Evolutionary conservation across 2,329 filamentous ascomycete genomes (phyloP).

Genomic region (Clonostachys byssicola): DNA sequence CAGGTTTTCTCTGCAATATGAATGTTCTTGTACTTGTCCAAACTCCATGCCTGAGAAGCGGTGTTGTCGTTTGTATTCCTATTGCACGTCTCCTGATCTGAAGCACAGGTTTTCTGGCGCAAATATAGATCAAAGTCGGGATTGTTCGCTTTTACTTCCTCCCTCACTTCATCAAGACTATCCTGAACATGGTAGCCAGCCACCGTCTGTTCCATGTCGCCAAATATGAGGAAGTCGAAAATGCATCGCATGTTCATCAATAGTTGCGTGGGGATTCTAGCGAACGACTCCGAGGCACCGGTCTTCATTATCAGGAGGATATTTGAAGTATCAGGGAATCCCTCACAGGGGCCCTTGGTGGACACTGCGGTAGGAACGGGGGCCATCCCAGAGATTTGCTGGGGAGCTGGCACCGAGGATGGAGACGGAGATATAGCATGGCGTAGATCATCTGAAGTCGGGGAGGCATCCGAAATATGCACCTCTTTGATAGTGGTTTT

Average conservation of each 20-base stretch:
- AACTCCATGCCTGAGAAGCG: conserved; percentile 36
- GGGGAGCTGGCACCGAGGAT: too few relatives aligned
- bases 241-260: conserved; percentile 46
- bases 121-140: conserved; percentile 46
- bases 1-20: conserved; percentile 54
- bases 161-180: conserved; percentile 37
- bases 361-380: not conserved
- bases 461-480: too few relatives aligned
- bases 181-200: conserved; percentile 39
- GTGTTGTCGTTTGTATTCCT: conserved; percentile 17
- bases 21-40: conserved; percentile 61
- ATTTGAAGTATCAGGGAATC: conserved; percentile 37
- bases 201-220: conserved; percentile 47
- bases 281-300: conserved; percentile 48
- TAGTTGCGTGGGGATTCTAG: conserved; percentile 48
- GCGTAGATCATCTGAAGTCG: too few relatives aligned
- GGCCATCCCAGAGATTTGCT: too few relatives aligned
- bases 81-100: conserved; percentile 39
- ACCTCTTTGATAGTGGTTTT: too few relatives aligned
- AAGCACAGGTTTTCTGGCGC: conserved; percentile 36
- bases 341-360: conserved; percentile 22
- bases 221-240: conserved; percentile 50
- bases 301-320: conserved; percentile 53
- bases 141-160: conserved; percentile 35
- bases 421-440: too few relatives aligned